Conservation (phyloP, 805 yeast genomes). For the Lachancea mirantina region DNA sequence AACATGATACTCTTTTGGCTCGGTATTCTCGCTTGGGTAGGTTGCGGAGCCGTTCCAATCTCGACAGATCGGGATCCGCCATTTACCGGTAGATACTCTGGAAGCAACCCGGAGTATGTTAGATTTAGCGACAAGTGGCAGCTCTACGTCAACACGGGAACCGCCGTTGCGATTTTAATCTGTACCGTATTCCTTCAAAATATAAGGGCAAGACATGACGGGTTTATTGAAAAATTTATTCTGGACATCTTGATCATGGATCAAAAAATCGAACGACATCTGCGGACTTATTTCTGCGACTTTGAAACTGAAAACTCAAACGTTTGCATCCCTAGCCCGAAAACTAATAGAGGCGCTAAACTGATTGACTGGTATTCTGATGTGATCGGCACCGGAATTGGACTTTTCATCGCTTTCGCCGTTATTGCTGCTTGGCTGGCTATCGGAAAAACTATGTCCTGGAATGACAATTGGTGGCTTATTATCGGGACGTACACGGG, state of each 20-base stretch:
- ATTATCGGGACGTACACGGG: constrained; percentile 43
- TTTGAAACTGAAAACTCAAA: constrained; percentile 21
- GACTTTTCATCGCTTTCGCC: constrained; percentile 30
- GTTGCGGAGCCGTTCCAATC: constrained; percentile 30
- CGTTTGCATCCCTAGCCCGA: constrained; percentile 14
- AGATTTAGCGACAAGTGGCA: constrained; percentile 35
- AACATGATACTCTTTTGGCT: constrained; percentile 32
- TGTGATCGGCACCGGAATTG: constrained; percentile 38
- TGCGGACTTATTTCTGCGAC: constrained; percentile 19
- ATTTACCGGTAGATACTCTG: no score
- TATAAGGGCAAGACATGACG: constrained; percentile 34
- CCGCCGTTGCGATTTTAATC: constrained; percentile 33
- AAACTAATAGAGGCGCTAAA: constrained; percentile 17
- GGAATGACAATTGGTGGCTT: constrained; percentile 39
- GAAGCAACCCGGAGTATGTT: constrained; percentile 17
- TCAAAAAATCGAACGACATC: constrained; percentile 23
- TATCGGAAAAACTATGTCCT: constrained; percentile 33
- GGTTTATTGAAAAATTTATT: constrained; percentile 21
- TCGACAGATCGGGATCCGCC: constrained; percentile 24
- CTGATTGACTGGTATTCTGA: constrained; percentile 36
- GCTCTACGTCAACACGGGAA: constrained; percentile 36
- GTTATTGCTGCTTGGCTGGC: constrained; percentile 35
- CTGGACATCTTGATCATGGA: constrained; percentile 23
- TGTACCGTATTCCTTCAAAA: constrained; percentile 35
- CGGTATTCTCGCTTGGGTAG: constrained; percentile 35